These are phyloP conservation scores for Jatropha multifida DNA, from an alignment of 441 rosid genomes.

Conservation along the genomic window DNA sequence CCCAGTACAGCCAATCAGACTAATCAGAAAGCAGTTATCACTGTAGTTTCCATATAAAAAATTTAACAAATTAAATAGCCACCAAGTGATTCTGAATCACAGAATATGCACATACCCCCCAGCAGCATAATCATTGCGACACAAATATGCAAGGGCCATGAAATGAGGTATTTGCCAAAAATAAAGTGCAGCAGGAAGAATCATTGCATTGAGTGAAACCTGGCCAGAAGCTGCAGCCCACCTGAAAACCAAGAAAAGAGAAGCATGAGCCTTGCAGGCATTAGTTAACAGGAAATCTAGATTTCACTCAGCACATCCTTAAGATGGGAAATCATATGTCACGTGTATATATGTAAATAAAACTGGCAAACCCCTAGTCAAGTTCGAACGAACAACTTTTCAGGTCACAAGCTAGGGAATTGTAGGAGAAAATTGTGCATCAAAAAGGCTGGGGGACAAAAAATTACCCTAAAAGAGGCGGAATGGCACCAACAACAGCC, in stretches of 20 bases:
- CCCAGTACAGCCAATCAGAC: slow-evolving; percentile 1
- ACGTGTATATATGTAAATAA: not conserved
- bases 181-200: slow-evolving; percentile 94
- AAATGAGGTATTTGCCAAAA: slow-evolving; percentile 99
- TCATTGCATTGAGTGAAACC: slow-evolving; percentile 61
- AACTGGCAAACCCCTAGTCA: not conserved
- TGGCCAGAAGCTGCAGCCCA: slow-evolving; percentile 93
- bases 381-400: not conserved
- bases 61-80: slow-evolving; percentile 4
- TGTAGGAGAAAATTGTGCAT: not conserved
- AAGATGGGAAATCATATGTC: not conserved
- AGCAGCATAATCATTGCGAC: slow-evolving; percentile 87
- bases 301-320: not conserved
- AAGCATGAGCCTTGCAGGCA: slow-evolving; percentile 13
- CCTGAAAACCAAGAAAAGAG: slow-evolving; percentile 44
- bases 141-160: slow-evolving; percentile 93
- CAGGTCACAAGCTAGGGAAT: not conserved
- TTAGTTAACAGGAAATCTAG: not conserved
- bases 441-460: slow-evolving; percentile 3
- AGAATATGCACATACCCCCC: slow-evolving; percentile 70
- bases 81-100: slow-evolving; percentile 7
- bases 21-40: not conserved
- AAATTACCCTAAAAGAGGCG: slow-evolving; percentile 79
- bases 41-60: slow-evolving; percentile 8
- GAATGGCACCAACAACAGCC: slow-evolving; percentile 95